phyloP scores from a whole-genome alignment of 495 filamentous ascomycete species.

The Thermochaetoides thermophila region DNA sequence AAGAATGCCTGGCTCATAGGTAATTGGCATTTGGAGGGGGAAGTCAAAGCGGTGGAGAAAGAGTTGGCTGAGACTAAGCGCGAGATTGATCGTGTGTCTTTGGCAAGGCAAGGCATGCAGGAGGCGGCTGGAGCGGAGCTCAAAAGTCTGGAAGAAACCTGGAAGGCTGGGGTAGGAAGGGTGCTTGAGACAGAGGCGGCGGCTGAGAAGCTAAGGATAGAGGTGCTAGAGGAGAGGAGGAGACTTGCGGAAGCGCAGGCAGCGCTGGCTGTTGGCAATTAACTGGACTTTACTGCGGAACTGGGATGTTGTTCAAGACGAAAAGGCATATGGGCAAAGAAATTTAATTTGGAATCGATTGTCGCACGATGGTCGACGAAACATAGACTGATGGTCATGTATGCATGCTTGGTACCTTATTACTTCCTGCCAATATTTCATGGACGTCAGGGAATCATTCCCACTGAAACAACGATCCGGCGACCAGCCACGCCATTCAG shows the following conservation, averaged over 20 bases:
- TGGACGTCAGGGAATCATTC: too few relatives aligned
- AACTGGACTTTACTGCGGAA: background rate
- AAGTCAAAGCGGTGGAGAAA: constrained; percentile 56
- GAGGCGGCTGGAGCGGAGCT: constrained; percentile 54
- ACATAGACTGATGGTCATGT: too few relatives aligned
- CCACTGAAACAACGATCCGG: too few relatives aligned
- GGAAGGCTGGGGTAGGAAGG: constrained; percentile 54
- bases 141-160: constrained; percentile 51
- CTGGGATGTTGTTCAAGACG: background rate
- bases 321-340: background rate
- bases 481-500: too few relatives aligned
- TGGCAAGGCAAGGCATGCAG: constrained; percentile 55
- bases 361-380: too few relatives aligned
- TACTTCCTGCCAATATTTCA: too few relatives aligned
- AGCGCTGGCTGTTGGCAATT: background rate
- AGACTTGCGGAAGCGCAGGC: too few relatives aligned
- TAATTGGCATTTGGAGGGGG: constrained; percentile 63
- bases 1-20: constrained; percentile 84
- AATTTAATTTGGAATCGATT: too few relatives aligned
- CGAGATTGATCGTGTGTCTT: constrained; percentile 54
- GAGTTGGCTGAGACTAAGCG: constrained; percentile 54
- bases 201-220: constrained; percentile 46
- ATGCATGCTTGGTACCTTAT: too few relatives aligned
- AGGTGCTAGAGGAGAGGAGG: constrained; percentile 24
- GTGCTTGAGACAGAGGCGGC: constrained; percentile 65